phyloP scores from a whole-genome alignment of 495 filamentous ascomycete genomes.

The Trichocladium uniseriatum region DNA sequence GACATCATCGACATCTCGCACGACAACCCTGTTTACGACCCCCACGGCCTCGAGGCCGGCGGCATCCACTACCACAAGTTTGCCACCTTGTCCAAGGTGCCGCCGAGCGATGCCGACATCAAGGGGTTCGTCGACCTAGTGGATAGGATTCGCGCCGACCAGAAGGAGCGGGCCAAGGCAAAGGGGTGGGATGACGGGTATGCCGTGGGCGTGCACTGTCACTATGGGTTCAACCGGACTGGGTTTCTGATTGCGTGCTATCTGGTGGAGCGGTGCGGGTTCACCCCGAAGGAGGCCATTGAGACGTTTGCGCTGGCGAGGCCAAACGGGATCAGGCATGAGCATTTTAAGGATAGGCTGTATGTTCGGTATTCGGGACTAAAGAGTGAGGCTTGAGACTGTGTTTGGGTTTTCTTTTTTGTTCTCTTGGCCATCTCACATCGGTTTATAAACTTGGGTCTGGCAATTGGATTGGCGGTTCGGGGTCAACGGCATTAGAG shows the following conservation, averaged over 20 bases:
- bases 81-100: constrained; percentile 85
- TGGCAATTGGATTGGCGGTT: neutral
- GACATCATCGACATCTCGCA: constrained; percentile 84
- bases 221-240: constrained; percentile 90
- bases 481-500: constrained; percentile 5
- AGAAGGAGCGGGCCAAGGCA: constrained; percentile 30
- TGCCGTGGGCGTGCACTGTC: constrained; percentile 79
- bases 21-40: constrained; percentile 76
- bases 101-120: constrained; percentile 68
- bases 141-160: constrained; percentile 53
- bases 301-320: constrained; percentile 64
- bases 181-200: constrained; percentile 33
- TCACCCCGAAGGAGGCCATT: constrained; percentile 65
- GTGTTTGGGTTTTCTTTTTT: neutral
- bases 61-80: constrained; percentile 80
- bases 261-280: constrained; percentile 71
- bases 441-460: neutral
- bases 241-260: constrained; percentile 91
- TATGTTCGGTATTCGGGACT: constrained; percentile 60
- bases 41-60: constrained; percentile 58
- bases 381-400: constrained; percentile 9
- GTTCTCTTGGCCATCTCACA: neutral
- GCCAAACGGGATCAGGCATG: constrained; percentile 80
- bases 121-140: constrained; percentile 68
- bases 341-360: constrained; percentile 78